These are phyloP conservation scores for Pseudotulostoma volvatum DNA, from an alignment of 495 filamentous ascomycete genomes.

Conservation along the genomic window DNA sequence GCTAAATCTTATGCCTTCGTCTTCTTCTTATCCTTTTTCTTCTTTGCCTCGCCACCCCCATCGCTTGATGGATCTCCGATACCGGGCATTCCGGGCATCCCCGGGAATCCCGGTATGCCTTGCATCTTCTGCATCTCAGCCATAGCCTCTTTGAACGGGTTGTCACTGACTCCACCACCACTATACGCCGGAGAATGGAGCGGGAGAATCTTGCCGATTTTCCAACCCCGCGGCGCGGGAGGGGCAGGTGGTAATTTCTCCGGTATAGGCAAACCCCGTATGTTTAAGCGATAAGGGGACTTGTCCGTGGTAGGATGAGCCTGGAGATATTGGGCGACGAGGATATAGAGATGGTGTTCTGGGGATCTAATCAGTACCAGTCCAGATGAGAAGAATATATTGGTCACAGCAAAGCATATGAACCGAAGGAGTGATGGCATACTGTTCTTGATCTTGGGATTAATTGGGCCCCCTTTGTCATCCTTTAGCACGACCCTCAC, in stretches of 20 bases:
- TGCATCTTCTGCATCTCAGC: constrained; percentile 59
- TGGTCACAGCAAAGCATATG: constrained; percentile 1
- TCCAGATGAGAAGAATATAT: constrained; percentile 4
- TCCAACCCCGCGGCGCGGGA: constrained; percentile 79
- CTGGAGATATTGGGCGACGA: constrained; percentile 57
- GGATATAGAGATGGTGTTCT: constrained; percentile 74
- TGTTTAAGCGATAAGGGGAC: constrained; percentile 44
- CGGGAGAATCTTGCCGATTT: constrained; percentile 68
- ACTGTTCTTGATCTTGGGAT: constrained; percentile 59
- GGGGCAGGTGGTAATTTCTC: constrained; percentile 51
- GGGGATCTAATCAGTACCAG: too few species aligned
- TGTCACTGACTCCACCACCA: constrained; percentile 88
- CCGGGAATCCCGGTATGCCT: constrained; percentile 36
- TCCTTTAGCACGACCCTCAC: constrained; percentile 64
- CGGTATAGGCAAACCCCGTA: constrained; percentile 49
- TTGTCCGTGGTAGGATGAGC: constrained; percentile 60
- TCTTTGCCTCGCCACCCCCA: constrained; percentile 26
- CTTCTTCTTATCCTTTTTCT: constrained; percentile 38
- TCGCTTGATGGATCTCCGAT: constrained; percentile 13
- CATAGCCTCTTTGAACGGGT: constrained; percentile 97
- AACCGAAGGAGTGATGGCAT: constrained; percentile 14
- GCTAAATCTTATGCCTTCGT: constrained; percentile 21
- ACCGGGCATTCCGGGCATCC: constrained; percentile 24
- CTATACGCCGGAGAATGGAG: constrained; percentile 77
- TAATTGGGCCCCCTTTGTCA: constrained; percentile 28